Percentiles rank a stretch among this genome's conserved stretches.
phyloP scores from a whole-genome alignment of 768 basidiomycete species.

The Pilatotrama ljubarskyi region DNA sequence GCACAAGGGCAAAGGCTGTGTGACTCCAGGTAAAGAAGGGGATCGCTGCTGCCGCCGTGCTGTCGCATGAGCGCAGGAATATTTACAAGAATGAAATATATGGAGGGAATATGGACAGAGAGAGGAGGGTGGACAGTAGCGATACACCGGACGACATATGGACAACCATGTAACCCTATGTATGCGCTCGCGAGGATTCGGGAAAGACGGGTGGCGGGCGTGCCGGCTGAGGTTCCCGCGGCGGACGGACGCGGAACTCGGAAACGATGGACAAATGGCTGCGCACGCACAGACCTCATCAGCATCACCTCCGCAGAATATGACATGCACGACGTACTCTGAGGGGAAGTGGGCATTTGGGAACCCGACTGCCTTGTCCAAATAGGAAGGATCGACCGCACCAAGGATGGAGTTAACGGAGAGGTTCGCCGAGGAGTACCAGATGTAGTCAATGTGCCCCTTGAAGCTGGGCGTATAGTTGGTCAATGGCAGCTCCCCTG shows the following conservation, averaged over 20 bases:
- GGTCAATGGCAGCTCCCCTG: slow-evolving; percentile 70
- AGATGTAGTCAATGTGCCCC: slow-evolving; percentile 91
- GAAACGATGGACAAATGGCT: slow-evolving; percentile 73
- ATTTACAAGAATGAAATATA: slow-evolving; percentile 30
- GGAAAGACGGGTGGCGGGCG: slow-evolving; percentile 42
- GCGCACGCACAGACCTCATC: slow-evolving; percentile 16
- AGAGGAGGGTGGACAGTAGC: slow-evolving; percentile 4
- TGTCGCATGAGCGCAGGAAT: slow-evolving; percentile 16
- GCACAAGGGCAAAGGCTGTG: slow-evolving; percentile 13
- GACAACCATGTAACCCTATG: slow-evolving; percentile 16
- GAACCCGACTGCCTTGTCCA: slow-evolving; percentile 93
- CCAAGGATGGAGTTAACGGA: slow-evolving; percentile 83
- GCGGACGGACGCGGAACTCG: slow-evolving; percentile 81
- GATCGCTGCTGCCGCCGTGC: slow-evolving; percentile 12
- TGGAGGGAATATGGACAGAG: slow-evolving; percentile 18
- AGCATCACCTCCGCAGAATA: neutral
- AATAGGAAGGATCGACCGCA: slow-evolving; percentile 80
- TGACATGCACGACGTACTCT: slow-evolving; percentile 64
- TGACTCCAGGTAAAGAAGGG: slow-evolving; percentile 3
- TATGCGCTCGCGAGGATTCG: slow-evolving; percentile 39
- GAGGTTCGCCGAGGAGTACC: slow-evolving; percentile 78
- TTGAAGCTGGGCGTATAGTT: slow-evolving; percentile 89
- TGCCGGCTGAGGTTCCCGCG: slow-evolving; percentile 44
- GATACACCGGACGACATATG: slow-evolving; percentile 8
- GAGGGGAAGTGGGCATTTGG: slow-evolving; percentile 97